phyloP scores from a whole-genome alignment of 2,329 filamentous ascomycete genomes.

The Harringtonia aguacate region DNA sequence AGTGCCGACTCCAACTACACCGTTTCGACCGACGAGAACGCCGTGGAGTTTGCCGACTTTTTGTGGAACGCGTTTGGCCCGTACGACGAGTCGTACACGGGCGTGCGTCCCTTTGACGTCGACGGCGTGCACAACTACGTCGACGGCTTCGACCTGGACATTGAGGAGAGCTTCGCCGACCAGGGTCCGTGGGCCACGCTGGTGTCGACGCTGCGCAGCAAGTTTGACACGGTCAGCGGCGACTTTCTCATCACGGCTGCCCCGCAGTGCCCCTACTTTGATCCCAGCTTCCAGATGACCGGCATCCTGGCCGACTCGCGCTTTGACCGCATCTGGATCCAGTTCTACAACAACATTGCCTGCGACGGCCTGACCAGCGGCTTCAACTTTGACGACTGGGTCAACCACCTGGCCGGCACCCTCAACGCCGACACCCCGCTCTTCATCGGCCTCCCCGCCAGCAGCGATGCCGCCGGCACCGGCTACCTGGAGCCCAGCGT shows the following conservation, averaged over 20 bases:
- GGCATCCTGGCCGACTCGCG: conserved; percentile 24
- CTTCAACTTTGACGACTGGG: conserved; percentile 28
- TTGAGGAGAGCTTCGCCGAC: conserved; percentile 24
- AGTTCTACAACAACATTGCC: conserved; percentile 36
- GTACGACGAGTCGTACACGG: conserved; percentile 15
- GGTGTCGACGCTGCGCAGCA: conserved; percentile 7
- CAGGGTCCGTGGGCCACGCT: conserved; percentile 10
- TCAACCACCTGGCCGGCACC: conserved; percentile 18
- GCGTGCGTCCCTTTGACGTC: conserved; percentile 31
- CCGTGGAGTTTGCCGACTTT: conserved; percentile 24
- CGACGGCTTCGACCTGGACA: conserved; percentile 42
- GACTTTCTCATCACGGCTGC: conserved; percentile 34
- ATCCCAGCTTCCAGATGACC: conserved; percentile 30
- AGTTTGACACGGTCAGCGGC: conserved; percentile 9
- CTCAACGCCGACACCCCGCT: conserved; percentile 25
- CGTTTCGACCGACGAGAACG: conserved; percentile 18
- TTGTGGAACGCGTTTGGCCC: conserved; percentile 27
- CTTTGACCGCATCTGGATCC: conserved; percentile 32
- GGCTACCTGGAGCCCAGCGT: conserved; percentile 17
- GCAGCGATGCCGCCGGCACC: conserved; percentile 9
- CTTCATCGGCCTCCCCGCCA: conserved; percentile 26
- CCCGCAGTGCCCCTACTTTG: conserved; percentile 30
- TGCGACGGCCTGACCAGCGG: conserved; percentile 23
- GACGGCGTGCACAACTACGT: conserved; percentile 25
- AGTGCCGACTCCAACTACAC: conserved; percentile 20